Conservation (phyloP, 345 rosid species). For the Durio zibethinus region DNA sequence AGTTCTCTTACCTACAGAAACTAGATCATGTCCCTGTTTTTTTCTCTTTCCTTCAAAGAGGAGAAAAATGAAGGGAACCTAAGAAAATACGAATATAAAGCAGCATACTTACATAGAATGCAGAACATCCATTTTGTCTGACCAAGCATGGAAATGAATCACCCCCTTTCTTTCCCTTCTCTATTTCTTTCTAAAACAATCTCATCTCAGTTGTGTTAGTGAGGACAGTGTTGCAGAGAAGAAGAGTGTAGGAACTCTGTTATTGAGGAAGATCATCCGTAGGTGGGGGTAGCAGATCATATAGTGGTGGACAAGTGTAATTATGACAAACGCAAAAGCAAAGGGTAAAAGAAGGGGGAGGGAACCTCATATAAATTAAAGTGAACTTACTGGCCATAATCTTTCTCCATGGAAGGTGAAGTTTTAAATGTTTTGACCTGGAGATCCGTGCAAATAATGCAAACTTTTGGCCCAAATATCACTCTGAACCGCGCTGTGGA, state of each 20-base stretch:
- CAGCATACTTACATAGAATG: constrained; percentile 19
- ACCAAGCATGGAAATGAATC: constrained; percentile 6
- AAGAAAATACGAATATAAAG: constrained; percentile 3
- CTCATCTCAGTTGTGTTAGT: neutral
- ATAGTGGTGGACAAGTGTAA: constrained; percentile 40
- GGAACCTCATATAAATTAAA: constrained; percentile 53
- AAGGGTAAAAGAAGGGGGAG: constrained; percentile 30
- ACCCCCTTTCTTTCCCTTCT: neutral
- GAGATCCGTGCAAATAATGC: neutral
- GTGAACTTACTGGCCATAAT: constrained; percentile 14
- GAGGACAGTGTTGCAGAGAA: constrained; percentile 13
- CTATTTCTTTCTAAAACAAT: neutral
- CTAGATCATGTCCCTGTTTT: neutral
- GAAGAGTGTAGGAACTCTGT: constrained; percentile 11
- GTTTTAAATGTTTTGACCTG: neutral
- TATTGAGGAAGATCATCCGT: neutral
- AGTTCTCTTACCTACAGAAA: neutral
- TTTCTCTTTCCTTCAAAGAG: neutral
- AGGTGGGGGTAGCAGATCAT: neutral
- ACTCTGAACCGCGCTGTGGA: neutral
- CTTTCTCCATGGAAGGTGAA: neutral
- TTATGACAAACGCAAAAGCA: constrained; percentile 30
- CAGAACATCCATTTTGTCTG: neutral
- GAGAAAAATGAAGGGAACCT: neutral
- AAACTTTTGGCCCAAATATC: neutral